Conservation (phyloP, 2,329 filamentous ascomycete genomes). For the Cryphonectria radicalis region DNA sequence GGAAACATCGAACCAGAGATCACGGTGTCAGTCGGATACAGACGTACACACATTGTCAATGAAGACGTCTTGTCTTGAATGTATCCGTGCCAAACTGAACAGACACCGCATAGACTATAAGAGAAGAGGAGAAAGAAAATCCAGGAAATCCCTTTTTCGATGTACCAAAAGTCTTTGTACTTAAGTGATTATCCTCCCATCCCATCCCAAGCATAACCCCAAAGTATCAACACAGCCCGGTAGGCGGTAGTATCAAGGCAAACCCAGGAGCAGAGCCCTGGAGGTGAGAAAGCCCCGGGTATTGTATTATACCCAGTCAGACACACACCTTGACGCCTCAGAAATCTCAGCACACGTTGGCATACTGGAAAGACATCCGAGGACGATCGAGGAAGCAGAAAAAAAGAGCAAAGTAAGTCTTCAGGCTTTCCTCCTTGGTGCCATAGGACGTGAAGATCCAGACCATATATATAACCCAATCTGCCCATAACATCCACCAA, state of each 20-base stretch:
- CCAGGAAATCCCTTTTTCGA: background rate
- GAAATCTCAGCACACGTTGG: background rate
- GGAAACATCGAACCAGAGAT: background rate
- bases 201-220: background rate
- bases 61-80: background rate
- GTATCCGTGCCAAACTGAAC: background rate
- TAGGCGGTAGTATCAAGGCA: background rate
- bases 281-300: background rate
- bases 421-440: background rate
- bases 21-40: background rate
- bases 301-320: background rate
- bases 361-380: background rate
- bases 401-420: background rate
- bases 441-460: background rate
- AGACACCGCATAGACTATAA: background rate
- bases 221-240: background rate
- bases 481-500: background rate
- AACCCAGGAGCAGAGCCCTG: background rate
- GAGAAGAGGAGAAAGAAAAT: background rate
- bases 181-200: background rate
- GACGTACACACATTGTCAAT: background rate
- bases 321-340: background rate
- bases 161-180: background rate
- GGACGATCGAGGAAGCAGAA: background rate
- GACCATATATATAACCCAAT: background rate